Evolutionary conservation across 1,284 basidiomycete genomes (phyloP).

Genomic region (Ustilago loliicola): DNA sequence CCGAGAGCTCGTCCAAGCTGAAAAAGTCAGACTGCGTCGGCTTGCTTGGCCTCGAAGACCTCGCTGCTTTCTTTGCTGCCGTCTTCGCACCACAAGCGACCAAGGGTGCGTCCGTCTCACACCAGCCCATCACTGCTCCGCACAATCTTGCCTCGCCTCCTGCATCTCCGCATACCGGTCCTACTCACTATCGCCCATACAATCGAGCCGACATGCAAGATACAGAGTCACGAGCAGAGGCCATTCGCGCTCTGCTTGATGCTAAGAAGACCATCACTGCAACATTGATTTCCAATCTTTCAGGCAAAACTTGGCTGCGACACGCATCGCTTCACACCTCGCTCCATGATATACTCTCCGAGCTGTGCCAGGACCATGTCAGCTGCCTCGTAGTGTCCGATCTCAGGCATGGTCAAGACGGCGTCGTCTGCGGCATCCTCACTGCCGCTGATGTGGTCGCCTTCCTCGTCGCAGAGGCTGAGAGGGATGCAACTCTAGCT

Average conservation of each 20-base stretch:
- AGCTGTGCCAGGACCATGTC: constrained; percentile 28
- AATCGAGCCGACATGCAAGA: background rate
- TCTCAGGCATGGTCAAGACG: constrained; percentile 10
- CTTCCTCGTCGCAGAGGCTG: constrained; percentile 35
- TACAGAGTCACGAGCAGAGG: background rate
- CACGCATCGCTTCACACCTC: constrained; percentile 25
- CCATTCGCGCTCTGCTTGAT: constrained; percentile 19
- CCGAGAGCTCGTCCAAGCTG: constrained; percentile 14
- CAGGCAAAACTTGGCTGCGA: constrained; percentile 26
- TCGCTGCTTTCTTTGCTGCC: constrained; percentile 39
- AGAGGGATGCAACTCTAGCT: constrained; percentile 20
- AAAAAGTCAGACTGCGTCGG: constrained; percentile 33
- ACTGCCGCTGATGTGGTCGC: constrained; percentile 38
- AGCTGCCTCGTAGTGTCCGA: constrained; percentile 35
- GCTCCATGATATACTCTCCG: constrained; percentile 20
- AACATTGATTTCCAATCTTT: constrained; percentile 36
- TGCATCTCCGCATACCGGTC: constrained; percentile 21
- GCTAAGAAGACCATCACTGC: constrained; percentile 23
- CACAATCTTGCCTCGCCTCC: constrained; percentile 36
- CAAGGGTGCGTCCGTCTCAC: background rate
- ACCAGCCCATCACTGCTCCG: background rate
- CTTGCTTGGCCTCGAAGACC: constrained; percentile 43
- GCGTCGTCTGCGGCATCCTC: constrained; percentile 41
- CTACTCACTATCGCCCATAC: background rate
- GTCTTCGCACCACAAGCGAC: constrained; percentile 34